Conservation (phyloP, 805 yeast species). For the Monosporozyma aquatica region DNA sequence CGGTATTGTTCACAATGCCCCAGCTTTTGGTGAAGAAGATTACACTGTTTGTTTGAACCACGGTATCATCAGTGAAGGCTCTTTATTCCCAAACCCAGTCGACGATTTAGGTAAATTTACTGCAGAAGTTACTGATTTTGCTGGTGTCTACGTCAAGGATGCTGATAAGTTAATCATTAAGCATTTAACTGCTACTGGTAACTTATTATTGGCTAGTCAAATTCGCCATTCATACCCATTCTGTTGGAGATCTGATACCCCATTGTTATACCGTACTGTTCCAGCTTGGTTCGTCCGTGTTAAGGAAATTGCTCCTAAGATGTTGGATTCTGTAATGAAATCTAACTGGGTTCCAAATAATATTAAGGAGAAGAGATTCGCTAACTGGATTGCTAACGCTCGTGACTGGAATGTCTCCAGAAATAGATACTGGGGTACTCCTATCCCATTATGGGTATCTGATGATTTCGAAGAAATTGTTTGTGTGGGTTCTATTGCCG, state of each 20-base stretch:
- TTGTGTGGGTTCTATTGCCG: conserved; percentile 85
- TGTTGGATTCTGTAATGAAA: conserved; percentile 74
- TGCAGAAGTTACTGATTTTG: conserved; percentile 59
- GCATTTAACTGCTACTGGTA: conserved; percentile 66
- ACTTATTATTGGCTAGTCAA: conserved; percentile 68
- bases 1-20: conserved; percentile 97
- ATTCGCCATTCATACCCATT: conserved; percentile 95
- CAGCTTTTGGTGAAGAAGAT: conserved; percentile 99
- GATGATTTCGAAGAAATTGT: conserved; percentile 90
- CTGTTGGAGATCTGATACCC: conserved; percentile 99
- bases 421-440: conserved; percentile 99
- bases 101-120: conserved; percentile 90
- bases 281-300: conserved; percentile 98
- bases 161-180: conserved; percentile 91
- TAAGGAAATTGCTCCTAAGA: conserved; percentile 76
- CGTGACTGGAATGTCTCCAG: conserved; percentile 99
- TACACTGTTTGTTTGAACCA: conserved; percentile 66
- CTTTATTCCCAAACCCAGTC: conserved; percentile 84
- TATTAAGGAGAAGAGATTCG: conserved; percentile 89
- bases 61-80: conserved; percentile 63
- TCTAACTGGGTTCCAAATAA: conserved; percentile 92
- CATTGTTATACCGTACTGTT: conserved; percentile 88
- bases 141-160: conserved; percentile 85
- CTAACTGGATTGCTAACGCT: conserved; percentile 97
- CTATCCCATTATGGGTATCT: conserved; percentile 94